Conservation (phyloP, 306 rosid species). For the Heteromeles arbutifolia region DNA sequence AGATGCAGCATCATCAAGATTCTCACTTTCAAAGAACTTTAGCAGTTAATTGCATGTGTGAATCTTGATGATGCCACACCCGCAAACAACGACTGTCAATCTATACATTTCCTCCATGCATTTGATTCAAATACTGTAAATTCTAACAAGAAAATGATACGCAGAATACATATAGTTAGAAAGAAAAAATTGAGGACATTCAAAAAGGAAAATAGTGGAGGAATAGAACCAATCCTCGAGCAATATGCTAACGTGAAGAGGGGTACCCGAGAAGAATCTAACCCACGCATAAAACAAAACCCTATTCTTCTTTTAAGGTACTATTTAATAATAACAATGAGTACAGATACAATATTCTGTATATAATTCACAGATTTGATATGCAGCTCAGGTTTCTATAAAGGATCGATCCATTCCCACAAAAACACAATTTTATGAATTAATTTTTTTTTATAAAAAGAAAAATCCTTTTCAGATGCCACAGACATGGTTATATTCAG, state of each 20-base stretch:
- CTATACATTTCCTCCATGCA: neutral
- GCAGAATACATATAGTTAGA: neutral
- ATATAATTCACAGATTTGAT: constrained; percentile 1
- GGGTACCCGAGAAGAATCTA: constrained; percentile 42
- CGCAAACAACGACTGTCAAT: constrained; percentile 74
- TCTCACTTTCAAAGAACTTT: constrained; percentile 47
- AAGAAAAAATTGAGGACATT: neutral
- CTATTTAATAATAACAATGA: neutral
- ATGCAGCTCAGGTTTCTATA: constrained; percentile 1
- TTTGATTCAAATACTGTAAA: neutral
- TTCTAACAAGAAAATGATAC: neutral
- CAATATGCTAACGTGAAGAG: constrained; percentile 39
- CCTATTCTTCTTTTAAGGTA: constrained; percentile 4
- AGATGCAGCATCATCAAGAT: constrained; percentile 99
- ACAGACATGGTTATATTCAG: neutral
- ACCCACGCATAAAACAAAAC: constrained; percentile 27
- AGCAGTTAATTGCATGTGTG: constrained; percentile 42
- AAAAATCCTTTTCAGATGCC: neutral
- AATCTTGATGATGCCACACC: constrained; percentile 97
- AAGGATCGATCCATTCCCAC: constrained; percentile 7
- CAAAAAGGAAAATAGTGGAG: neutral
- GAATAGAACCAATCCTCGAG: constrained; percentile 34
- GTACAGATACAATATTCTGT: neutral
- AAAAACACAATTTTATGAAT: neutral
- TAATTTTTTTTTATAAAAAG: neutral